Evolutionary conservation across 139 green algal genomes (phyloP), one percentile per base, ranked within the genome.

Genomic region (Picochlorum sp.): DNA sequence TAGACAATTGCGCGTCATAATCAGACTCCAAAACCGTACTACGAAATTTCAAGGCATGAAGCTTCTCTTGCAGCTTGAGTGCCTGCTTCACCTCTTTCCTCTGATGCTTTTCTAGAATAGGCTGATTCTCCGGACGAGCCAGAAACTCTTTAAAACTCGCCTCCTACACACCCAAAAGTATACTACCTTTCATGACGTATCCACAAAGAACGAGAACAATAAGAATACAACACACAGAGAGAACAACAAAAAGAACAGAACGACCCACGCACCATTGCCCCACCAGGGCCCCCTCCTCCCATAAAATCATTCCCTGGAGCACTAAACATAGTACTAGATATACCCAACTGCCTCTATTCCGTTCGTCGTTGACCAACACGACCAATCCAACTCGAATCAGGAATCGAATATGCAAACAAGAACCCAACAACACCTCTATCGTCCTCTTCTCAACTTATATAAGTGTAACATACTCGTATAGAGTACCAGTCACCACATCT

Each of bases 61-160:
- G 49, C 45, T 75, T 75, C 49, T 85, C 75, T 23, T 75, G 69
- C 55, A 78, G 30, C 45, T 73, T 37, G 13, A 77, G 16, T n/a
- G 70, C 63, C 45, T 77, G 75, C 34, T 64, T 68, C 8, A 79
- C 49, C 60, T 86, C 78, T 45, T 79, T 68, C 11, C 57, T 62
- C 69, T 88, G 81, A 24, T 86, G 81, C 67, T 73, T 58, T 62
- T 84, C 76, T 49, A 89, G 11, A 62, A 80, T 8, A 3, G 60
- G 55, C 31, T 60, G 64, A 73, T 87, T 85, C 65, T 89, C 81
- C 14, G 83, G 83, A 1, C 73, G 68, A 3, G 58, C 8, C 28
- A 76, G 57, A 62, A 85, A 89, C 45, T 79, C 71, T 56, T 87
- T 83, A 60, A 89, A 86, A 61, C 70, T 80, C 8, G 63, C 57